Conservation (phyloP, 805 yeast species). For the Ogataea saltuana region DNA sequence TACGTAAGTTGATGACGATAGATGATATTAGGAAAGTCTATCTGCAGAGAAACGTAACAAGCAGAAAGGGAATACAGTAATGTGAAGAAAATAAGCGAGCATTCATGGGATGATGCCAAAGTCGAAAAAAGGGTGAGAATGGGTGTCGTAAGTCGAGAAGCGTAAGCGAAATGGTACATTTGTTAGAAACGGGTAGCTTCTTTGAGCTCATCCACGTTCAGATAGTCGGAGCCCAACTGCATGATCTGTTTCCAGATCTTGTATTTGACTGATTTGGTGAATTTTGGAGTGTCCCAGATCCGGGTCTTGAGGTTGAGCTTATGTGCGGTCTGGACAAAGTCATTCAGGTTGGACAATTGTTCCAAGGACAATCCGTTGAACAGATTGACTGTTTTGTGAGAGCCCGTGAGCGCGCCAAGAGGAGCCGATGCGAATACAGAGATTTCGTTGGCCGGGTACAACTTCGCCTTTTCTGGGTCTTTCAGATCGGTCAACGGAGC, state of each 20-base stretch:
- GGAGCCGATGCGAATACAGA: constrained; percentile 30
- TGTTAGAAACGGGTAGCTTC: constrained; percentile 16
- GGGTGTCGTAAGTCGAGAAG: background rate
- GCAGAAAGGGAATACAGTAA: background rate
- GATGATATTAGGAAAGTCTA: background rate
- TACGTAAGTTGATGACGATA: background rate
- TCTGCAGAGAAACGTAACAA: background rate
- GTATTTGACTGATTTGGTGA: constrained; percentile 54
- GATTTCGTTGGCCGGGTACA: constrained; percentile 23
- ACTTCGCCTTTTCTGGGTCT: constrained; percentile 17
- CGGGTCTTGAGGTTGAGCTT: constrained; percentile 52
- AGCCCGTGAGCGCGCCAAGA: constrained; percentile 22
- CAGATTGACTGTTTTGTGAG: constrained; percentile 13
- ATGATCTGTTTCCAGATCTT: constrained; percentile 51
- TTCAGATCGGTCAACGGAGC: constrained; percentile 43
- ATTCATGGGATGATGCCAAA: no score
- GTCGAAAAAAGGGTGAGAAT: background rate
- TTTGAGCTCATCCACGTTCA: constrained; percentile 63
- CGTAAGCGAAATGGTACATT: background rate
- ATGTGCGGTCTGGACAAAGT: constrained; percentile 43
- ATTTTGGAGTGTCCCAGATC: constrained; percentile 70
- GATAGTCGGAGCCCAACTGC: constrained; percentile 50
- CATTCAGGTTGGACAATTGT: constrained; percentile 35
- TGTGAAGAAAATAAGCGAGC: background rate
- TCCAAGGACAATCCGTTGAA: constrained; percentile 35